Base-by-base conservation (phyloP, 345 rosid species). In the Euphorbia pulcherrima region DNA sequence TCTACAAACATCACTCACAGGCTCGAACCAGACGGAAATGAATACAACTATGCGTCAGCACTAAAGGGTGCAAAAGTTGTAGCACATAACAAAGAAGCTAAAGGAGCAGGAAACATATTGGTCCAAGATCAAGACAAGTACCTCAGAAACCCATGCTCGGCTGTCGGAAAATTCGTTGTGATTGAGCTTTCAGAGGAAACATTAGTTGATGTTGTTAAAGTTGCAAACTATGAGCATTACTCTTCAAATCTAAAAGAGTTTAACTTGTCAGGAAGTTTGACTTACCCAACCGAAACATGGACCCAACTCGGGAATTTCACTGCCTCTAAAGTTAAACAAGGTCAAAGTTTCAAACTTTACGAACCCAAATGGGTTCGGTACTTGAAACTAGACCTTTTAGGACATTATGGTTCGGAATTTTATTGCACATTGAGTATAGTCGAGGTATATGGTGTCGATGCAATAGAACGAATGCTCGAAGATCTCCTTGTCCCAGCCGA, bases 281-380 rank as follows among this genome's bases (percentile, higher is more conserved):
- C 72, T 69, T 86, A 87, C 66, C 94, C 98, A 44, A 87, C 96
- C 0, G 87, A 90, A 59, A 58, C 29, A 7, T 93, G 92, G 94
- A 70, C 83, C 0, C 82, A 75, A 0, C 67, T 87, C 29, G 97
- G 97, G 62, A 85, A 75, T 46, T 90, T 86, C 13, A 75, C 79
- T 54, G 94, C 94, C 53, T 83, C 86, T 68, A 93, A 89, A 40
- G 88, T 86, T 57, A 90, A 86, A 82, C 94, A 88, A 53, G 72
- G 81, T 29, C 98, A 93, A 68, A 75, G 82, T 56, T 93, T 93
- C 74, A 82, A 85, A 73, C 83, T 93, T 59, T 78, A 79, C 0
- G 94, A 90, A 74, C 92, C 98, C 37, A 93, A 90, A 78, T 93
- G 97, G 96, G 81, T 85, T 68, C 86, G 98, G 79, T 93, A 93